Evolutionary conservation across 208 protist genomes (phyloP), one percentile per base, ranked within the genome.

Genomic region (Crithidia acanthocephali): DNA sequence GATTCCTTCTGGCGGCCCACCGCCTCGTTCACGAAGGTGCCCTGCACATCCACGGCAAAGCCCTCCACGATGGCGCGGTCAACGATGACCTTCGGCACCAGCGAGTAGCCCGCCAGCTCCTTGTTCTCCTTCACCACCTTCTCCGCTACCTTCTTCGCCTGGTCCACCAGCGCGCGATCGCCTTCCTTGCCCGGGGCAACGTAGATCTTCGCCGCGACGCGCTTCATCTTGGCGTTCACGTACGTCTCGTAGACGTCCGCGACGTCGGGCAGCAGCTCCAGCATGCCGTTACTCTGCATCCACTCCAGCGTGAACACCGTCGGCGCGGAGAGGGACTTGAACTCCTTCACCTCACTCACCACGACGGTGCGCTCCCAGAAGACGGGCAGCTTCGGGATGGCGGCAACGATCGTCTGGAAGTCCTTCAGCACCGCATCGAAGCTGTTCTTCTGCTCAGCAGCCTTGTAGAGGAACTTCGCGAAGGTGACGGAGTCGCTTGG

Each of bases 221-320:
- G 85, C 72, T 97, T 97, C 79, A 85, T 76, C 76, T 94, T 84
- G 55, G 93, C 90, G 70, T 95, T 95, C 27, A 94, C 90, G 76
- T 94, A 95, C 23, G 88, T 85, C 75, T 92, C 90, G 76, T 92
- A 97, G n/a, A 92, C 82, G 53, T 90, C 84, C 15, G 84, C 81
- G 32, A 97, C 90, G 47, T 92, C 87, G 20, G 86, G 71, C 62
- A 97, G 84, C 47, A 88, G 74, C 58, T 95, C 93, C 52, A 97
- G 74, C 87, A 94, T 92, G 60, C 87, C 89, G 70, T 94, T 95
- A 75, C 81, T 92, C 81, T 95, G 88, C 93, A 97, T 97, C 93
- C 93, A 97, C 61, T 93, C 84, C 25, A 97, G 76, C 27, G 91
- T 93, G 77, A 97, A 97, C 57, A 80, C 77, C 23, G 80, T 92